Percentiles rank a stretch among this genome's conserved stretches.
These are phyloP conservation scores for Aureoboletus auriporus DNA, from an alignment of 768 basidiomycete species.

Conservation along the genomic window DNA sequence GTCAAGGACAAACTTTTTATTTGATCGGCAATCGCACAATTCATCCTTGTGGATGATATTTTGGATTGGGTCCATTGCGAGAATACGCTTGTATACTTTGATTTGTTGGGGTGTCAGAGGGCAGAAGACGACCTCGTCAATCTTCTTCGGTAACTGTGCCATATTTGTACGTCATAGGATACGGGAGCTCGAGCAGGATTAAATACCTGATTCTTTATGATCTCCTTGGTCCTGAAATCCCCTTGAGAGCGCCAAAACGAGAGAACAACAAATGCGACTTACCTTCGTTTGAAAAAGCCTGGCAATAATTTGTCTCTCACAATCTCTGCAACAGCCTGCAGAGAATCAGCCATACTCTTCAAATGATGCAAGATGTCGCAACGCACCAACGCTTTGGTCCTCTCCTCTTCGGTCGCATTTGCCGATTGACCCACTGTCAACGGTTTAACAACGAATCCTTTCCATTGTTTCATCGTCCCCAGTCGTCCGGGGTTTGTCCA, in stretches of 20 bases:
- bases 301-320: slow-evolving; percentile 72
- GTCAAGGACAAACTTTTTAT: slow-evolving; percentile 42
- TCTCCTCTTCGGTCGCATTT: slow-evolving; percentile 59
- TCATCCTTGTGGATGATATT: slow-evolving; percentile 71
- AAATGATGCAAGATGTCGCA: background rate
- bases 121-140: slow-evolving; percentile 91
- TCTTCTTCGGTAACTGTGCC: slow-evolving; percentile 76
- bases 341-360: background rate
- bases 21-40: slow-evolving; percentile 66
- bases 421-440: slow-evolving; percentile 65
- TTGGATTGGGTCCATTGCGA: slow-evolving; percentile 62
- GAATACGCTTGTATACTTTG: slow-evolving; percentile 65
- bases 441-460: slow-evolving; percentile 63
- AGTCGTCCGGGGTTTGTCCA: slow-evolving; percentile 85
- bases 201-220: slow-evolving; percentile 63
- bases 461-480: slow-evolving; percentile 76
- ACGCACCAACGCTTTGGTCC: slow-evolving; percentile 49
- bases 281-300: slow-evolving; percentile 80
- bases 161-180: background rate
- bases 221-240: slow-evolving; percentile 60
- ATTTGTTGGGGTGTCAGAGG: slow-evolving; percentile 74
- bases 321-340: slow-evolving; percentile 53
- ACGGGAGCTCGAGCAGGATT: background rate
- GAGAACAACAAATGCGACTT: slow-evolving; percentile 1
- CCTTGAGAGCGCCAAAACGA: background rate